A percentile compares a stretch with the other conserved stretches of the same genome.
phyloP scores from a whole-genome alignment of 148 eudicot genomes.

The Dianthus caryophyllus region DNA sequence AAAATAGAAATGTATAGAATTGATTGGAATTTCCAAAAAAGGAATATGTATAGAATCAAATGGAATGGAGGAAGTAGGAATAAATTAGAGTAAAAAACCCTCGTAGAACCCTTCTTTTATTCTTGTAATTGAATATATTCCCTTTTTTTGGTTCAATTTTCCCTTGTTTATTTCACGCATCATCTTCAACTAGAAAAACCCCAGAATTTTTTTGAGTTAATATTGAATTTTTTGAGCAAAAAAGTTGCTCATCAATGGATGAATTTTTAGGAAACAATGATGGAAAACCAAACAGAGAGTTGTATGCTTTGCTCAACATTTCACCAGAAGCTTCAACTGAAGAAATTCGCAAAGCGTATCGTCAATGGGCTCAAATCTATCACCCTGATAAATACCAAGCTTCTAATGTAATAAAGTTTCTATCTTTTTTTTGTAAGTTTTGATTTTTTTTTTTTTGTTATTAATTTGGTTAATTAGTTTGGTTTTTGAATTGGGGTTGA shows the following conservation, averaged over 20 bases:
- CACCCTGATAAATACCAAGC: slow-evolving; percentile 92
- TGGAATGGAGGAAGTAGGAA: neutral
- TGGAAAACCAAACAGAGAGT: slow-evolving; percentile 43
- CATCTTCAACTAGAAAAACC: slow-evolving; percentile 4
- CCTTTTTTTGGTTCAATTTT: neutral
- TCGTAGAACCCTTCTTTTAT: slow-evolving; percentile 26
- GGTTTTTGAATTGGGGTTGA: slow-evolving; percentile 10
- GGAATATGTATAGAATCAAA: too few relatives aligned
- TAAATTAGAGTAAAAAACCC: slow-evolving; percentile 20
- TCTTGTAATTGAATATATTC: neutral
- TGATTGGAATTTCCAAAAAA: too few relatives aligned
- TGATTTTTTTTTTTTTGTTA: neutral
- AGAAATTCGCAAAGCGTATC: slow-evolving; percentile 91
- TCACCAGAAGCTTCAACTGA: slow-evolving; percentile 90
- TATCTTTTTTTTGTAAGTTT: slow-evolving; percentile 4
- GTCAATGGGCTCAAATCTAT: slow-evolving; percentile 96
- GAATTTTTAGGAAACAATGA: slow-evolving; percentile 29
- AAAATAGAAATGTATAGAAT: too few relatives aligned
- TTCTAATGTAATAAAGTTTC: slow-evolving; percentile 36
- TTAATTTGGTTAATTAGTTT: slow-evolving; percentile 6
- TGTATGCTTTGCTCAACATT: slow-evolving; percentile 76
- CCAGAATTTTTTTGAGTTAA: neutral
- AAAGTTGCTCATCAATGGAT: slow-evolving; percentile 26
- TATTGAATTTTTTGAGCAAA: neutral
- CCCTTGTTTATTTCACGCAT: neutral